These are phyloP conservation scores for Fusarium nisikadoi DNA, from an alignment of 2,329 filamentous ascomycete species.

Conservation along the genomic window DNA sequence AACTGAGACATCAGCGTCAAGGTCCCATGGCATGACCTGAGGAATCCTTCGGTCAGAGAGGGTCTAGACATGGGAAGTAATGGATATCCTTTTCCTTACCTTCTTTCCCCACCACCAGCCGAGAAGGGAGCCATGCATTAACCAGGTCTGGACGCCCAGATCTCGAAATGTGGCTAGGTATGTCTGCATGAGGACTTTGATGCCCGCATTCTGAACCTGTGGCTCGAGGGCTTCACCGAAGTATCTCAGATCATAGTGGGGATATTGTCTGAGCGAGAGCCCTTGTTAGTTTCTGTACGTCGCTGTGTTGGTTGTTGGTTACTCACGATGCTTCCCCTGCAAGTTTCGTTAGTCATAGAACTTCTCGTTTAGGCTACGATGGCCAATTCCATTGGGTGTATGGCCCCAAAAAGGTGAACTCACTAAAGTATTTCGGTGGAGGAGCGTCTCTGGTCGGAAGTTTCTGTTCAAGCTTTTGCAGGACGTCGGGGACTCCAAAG, in stretches of 20 bases:
- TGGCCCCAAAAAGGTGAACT: not conserved
- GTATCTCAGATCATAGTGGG: constrained; percentile 55
- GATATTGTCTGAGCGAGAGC: constrained; percentile 29
- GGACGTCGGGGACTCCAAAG: constrained; percentile 7
- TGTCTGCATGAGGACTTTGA: constrained; percentile 75
- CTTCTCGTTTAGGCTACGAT: not conserved
- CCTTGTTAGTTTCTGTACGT: constrained; percentile 11
- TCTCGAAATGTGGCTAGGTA: constrained; percentile 76
- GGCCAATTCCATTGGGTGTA: not conserved
- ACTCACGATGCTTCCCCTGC: constrained; percentile 40
- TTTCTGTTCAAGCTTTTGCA: constrained; percentile 18
- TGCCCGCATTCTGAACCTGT: constrained; percentile 67
- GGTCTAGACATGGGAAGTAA: not conserved
- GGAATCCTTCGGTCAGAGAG: constrained; percentile 5
- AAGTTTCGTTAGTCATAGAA: not conserved
- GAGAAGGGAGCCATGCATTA: constrained; percentile 84
- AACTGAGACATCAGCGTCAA: constrained; percentile 80
- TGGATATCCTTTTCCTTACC: constrained; percentile 40
- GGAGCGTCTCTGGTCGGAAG: not conserved
- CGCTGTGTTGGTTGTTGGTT: not conserved
- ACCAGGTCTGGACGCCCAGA: constrained; percentile 79
- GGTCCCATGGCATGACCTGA: constrained; percentile 80
- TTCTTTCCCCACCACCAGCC: constrained; percentile 87
- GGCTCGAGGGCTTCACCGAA: constrained; percentile 56
- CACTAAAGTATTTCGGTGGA: constrained; percentile 34